Base-by-base conservation (phyloP, 768 basidiomycete genomes). In the Crepidotus variabilis region DNA sequence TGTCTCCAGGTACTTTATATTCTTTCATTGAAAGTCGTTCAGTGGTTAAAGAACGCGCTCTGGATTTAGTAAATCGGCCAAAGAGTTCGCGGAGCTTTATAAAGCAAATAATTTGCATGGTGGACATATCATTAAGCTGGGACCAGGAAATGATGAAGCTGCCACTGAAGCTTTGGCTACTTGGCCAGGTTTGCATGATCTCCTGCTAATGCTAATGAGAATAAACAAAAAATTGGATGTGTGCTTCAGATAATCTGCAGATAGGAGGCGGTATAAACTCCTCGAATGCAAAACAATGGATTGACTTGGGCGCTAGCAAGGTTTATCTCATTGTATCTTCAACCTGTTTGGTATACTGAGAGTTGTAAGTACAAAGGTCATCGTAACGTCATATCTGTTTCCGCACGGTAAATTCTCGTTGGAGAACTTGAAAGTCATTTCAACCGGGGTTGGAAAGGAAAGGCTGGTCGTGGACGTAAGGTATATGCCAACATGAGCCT, bases 351-450 rank as follows among this genome's bases (percentile, higher is more conserved):
- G n/a, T n/a, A n/a, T n/a, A 32, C 36, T 57, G 13, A 24, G 54
- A 56, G 32, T 20, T 54, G n/a, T 53, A 47, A 52, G 56, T n/a
- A 57, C 45, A 13, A 28, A 98, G 95, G 86, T 98, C 61, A 98
- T 99, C 52, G 90, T 99, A n/a, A 99, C 97, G 2, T 97, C 95
- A 11, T 92, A 87, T 71, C 84, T 99, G 45, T 99, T 99, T 60
- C 95, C 97, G 0, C 69, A 72, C n/a, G 87, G 77, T 2, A 84
- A 78, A 59, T 96, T 98, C 73, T 88, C 87, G 16, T 68, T 87
- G 58, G 83, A 88, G 46, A 76, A 91, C 50, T 74, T 99, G 24
- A 72, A 82, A 62, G 70, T 68, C 0, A 72, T 98, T 14, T 86
- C 85, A 6, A 65, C 73, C 18, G 69, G 73, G 10, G 83, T 94